phyloP scores from a whole-genome alignment of 2,329 filamentous ascomycete genomes.

The Xylariaceae sp. region DNA sequence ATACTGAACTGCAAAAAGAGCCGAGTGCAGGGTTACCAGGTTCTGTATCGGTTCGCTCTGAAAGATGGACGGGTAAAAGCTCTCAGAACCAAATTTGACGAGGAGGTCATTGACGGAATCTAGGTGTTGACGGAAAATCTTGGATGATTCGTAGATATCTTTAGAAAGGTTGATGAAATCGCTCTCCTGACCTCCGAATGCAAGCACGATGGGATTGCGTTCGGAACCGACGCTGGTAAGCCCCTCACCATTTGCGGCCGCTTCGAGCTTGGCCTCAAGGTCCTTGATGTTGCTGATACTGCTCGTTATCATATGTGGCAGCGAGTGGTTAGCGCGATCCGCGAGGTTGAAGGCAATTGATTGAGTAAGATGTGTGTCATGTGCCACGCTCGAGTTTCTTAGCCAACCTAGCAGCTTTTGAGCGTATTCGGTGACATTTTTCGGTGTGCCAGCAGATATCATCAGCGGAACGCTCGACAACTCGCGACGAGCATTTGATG shows the following conservation, averaged over 20 bases:
- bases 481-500: neutral
- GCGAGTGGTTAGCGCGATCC: neutral
- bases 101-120: neutral
- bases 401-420: neutral
- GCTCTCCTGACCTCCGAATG: neutral
- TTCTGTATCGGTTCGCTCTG: conserved; percentile 9
- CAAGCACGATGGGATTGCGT: neutral
- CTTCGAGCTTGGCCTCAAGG: neutral
- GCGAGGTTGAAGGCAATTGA: neutral
- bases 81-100: neutral
- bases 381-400: neutral
- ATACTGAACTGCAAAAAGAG: conserved; percentile 26
- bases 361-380: neutral
- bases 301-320: neutral
- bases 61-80: conserved; percentile 7
- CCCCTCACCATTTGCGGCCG: neutral
- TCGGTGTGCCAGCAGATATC: neutral
- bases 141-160: neutral
- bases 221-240: neutral
- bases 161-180: neutral
- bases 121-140: neutral
- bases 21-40: neutral
- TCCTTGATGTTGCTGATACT: neutral
- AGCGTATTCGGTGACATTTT: neutral
- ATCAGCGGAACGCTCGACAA: neutral